Conservation (phyloP, 345 rosid genomes). For the Syzygium aromaticum region DNA sequence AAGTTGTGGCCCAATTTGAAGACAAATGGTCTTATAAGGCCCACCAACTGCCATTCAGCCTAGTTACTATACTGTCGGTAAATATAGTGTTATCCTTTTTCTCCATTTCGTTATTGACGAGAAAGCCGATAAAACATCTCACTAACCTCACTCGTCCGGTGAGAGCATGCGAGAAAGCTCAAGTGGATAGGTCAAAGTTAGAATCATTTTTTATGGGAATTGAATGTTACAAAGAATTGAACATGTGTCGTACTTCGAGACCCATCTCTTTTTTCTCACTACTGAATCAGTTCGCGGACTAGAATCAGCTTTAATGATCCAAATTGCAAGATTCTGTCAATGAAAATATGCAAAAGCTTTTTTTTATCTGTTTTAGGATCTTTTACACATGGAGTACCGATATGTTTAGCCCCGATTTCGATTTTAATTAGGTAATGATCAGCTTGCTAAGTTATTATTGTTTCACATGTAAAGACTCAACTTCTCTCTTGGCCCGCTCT, state of each 20-base stretch:
- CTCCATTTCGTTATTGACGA: not conserved
- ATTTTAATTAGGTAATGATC: accelerated
- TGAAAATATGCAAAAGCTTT: not conserved
- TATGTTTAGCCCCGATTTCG: not conserved
- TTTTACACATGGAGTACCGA: not conserved
- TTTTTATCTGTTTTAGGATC: not conserved
- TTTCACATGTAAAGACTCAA: not conserved
- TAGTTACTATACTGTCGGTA: not conserved
- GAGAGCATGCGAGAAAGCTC: not conserved
- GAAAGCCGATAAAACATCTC: not conserved
- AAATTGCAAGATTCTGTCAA: not conserved
- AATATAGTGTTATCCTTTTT: not conserved
- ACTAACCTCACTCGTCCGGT: not conserved
- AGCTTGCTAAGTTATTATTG: not conserved
- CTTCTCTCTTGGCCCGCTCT: not conserved
- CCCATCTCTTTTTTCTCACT: not conserved
- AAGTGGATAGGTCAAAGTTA: not conserved
- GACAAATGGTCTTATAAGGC: not conserved
- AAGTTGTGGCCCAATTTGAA: not conserved
- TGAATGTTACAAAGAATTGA: not conserved
- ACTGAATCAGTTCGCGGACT: not conserved
- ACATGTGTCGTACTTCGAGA: not conserved
- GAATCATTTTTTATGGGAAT: not conserved
- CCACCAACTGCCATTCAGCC: not conserved
- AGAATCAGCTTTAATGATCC: not conserved